These are phyloP conservation scores for Lasiosphaeria ovina DNA, from an alignment of 495 filamentous ascomycete species.

Conservation along the genomic window DNA sequence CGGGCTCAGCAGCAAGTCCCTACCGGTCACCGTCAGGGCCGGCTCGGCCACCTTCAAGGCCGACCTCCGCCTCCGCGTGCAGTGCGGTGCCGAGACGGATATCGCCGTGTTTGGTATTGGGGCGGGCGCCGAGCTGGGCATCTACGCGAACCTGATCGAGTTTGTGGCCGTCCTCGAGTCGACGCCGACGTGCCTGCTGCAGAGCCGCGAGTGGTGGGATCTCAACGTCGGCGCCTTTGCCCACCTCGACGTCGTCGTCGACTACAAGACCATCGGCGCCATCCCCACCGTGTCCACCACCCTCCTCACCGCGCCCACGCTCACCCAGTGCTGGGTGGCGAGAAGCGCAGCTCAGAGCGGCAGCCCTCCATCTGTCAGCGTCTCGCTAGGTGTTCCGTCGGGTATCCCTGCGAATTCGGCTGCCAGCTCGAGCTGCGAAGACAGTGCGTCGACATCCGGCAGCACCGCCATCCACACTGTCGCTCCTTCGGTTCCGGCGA, in stretches of 20 bases:
- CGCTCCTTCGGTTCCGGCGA: not conserved
- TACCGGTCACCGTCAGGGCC: constrained; percentile 29
- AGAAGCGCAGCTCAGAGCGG: not conserved
- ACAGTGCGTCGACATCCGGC: not conserved
- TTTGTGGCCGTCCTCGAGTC: constrained; percentile 38
- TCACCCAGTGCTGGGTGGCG: constrained; percentile 32
- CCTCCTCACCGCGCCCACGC: constrained; percentile 35
- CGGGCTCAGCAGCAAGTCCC: constrained; percentile 24
- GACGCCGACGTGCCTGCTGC: constrained; percentile 25
- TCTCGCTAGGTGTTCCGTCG: not conserved
- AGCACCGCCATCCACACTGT: not conserved
- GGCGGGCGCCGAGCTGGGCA: constrained; percentile 39
- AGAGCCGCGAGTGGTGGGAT: constrained; percentile 34
- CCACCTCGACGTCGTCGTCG: constrained; percentile 32
- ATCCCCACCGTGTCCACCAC: constrained; percentile 39
- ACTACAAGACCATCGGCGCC: constrained; percentile 35
- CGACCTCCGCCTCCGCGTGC: constrained; percentile 30
- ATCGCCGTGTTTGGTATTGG: constrained; percentile 35
- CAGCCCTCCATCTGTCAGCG: not conserved
- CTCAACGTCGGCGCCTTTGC: constrained; percentile 39
- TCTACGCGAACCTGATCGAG: constrained; percentile 42
- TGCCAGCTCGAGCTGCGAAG: not conserved
- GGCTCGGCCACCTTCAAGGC: constrained; percentile 34
- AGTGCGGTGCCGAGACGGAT: constrained; percentile 31
- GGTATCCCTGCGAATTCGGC: too few species aligned